phyloP scores from a whole-genome alignment of 225 moss, liverwort and hornwort species.

The Pleurozium schreberi region DNA sequence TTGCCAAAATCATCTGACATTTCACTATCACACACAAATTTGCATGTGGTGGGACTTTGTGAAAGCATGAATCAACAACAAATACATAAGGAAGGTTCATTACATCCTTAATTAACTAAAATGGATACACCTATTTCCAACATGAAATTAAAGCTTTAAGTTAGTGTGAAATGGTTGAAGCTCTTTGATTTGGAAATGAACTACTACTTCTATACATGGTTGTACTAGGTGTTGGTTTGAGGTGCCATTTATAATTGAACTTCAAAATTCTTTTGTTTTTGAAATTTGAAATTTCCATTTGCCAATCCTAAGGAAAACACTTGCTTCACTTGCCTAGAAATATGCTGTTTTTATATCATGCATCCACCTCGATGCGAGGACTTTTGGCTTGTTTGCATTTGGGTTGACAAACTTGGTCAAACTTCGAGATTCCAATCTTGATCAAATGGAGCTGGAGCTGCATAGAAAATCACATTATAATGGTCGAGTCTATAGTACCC shows the following conservation, averaged over 20 bases:
- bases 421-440: neutral
- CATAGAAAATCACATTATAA: neutral
- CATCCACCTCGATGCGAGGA: neutral
- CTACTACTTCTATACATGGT: too few species aligned
- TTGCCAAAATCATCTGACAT: neutral
- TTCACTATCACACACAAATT: neutral
- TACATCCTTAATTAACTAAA: neutral
- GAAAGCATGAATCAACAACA: neutral
- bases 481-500: too few species aligned
- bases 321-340: neutral
- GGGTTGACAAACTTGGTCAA: neutral
- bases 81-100: neutral
- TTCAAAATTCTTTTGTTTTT: neutral
- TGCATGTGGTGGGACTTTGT: neutral
- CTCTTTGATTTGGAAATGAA: neutral
- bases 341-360: neutral
- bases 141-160: neutral
- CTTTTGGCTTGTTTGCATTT: neutral
- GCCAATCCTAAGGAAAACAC: neutral
- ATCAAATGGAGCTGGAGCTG: neutral
- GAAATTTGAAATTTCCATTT: neutral
- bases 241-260: neutral
- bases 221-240: neutral
- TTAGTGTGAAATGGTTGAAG: neutral
- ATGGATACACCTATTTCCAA: neutral